Evolutionary conservation across 305 asterid species (phyloP).

Genomic region (Rubia peregrina): DNA sequence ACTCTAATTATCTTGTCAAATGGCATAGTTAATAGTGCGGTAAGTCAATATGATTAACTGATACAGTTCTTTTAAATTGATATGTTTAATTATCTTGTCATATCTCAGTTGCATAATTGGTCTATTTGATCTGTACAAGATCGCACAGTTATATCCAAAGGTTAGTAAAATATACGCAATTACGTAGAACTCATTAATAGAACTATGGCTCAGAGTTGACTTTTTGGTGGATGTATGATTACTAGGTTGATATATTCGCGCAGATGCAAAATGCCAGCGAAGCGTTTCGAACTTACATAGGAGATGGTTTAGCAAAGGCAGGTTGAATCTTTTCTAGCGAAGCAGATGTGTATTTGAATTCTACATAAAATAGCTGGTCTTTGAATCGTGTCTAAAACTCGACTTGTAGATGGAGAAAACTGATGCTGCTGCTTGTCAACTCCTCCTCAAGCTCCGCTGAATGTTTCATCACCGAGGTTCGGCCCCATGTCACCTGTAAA

Average conservation of each 20-base stretch:
- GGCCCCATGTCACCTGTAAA: conserved; percentile 75
- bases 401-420: conserved; percentile 90
- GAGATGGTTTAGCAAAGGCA: conserved; percentile 98
- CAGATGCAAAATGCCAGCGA: conserved; percentile 99
- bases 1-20: background rate
- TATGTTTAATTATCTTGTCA: too few relatives aligned
- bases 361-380: background rate
- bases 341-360: background rate
- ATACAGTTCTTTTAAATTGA: background rate
- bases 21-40: background rate
- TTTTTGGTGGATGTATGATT: conserved; percentile 19
- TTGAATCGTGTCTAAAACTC: conserved; percentile 4
- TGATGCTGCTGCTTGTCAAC: conserved; percentile 92
- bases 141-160: conserved; percentile 96
- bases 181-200: background rate
- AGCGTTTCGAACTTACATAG: conserved; percentile 88
- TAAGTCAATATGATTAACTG: background rate
- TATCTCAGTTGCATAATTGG: conserved; percentile 61
- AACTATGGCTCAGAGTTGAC: background rate
- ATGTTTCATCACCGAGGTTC: conserved; percentile 66
- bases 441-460: conserved; percentile 78
- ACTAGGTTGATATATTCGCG: conserved; percentile 91
- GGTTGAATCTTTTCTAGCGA: conserved; percentile 13
- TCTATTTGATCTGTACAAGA: conserved; percentile 90
- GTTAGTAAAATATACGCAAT: conserved; percentile 22